Conservation (phyloP, 805 yeast species). For the Starmerella vaccinii region DNA sequence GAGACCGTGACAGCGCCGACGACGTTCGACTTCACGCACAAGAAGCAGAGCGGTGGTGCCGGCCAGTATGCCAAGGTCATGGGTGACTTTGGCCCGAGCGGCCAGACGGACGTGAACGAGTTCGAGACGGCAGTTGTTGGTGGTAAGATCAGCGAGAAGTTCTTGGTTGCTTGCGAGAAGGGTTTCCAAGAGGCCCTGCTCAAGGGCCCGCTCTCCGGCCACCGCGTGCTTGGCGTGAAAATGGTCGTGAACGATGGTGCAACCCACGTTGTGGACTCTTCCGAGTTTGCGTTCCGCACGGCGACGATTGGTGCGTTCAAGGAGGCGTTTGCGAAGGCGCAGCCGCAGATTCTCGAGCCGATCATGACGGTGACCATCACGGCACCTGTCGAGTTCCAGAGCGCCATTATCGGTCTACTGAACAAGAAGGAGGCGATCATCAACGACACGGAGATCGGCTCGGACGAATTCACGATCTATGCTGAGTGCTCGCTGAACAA, state of each 20-base stretch:
- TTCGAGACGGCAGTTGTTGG: slow-evolving; percentile 88
- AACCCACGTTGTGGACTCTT: slow-evolving; percentile 93
- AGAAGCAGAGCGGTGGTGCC: slow-evolving; percentile 98
- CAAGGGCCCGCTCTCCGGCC: slow-evolving; percentile 95
- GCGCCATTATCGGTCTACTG: slow-evolving; percentile 77
- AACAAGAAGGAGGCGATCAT: slow-evolving; percentile 90
- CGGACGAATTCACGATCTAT: slow-evolving; percentile 84
- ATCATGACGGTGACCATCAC: slow-evolving; percentile 88
- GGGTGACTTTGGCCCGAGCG: slow-evolving; percentile 62
- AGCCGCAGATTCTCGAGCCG: slow-evolving; percentile 89
- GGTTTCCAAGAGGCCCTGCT: slow-evolving; percentile 92
- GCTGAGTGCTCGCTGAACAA: slow-evolving; percentile 96
- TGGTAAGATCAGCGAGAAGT: slow-evolving; percentile 94
- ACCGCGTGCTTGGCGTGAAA: slow-evolving; percentile 79
- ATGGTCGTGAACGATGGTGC: slow-evolving; percentile 97
- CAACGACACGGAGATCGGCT: slow-evolving; percentile 84
- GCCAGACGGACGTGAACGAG: slow-evolving; percentile 38
- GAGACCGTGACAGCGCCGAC: slow-evolving; percentile 72
- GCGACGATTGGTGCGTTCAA: slow-evolving; percentile 89
- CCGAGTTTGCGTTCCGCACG: slow-evolving; percentile 86
- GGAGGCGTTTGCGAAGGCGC: slow-evolving; percentile 73
- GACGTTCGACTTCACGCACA: slow-evolving; percentile 85
- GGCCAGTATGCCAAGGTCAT: slow-evolving; percentile 97
- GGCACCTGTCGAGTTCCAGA: slow-evolving; percentile 95
- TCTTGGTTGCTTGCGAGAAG: slow-evolving; percentile 82